phyloP scores from a whole-genome alignment of 2,329 filamentous ascomycete species.

The Trichoderma lentiforme region DNA sequence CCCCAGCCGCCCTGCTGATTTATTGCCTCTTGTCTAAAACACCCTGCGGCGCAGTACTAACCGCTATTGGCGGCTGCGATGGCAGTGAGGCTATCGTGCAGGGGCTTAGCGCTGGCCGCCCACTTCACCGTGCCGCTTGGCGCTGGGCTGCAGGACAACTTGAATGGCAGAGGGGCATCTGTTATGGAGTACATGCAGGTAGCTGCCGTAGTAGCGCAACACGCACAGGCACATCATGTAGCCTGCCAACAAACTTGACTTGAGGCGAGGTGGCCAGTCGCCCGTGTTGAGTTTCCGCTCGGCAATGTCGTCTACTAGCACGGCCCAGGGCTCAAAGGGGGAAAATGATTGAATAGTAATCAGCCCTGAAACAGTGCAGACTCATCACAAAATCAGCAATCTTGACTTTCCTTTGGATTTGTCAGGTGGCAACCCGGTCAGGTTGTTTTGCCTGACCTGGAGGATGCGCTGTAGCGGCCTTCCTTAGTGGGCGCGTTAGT shows the following conservation, averaged over 20 bases:
- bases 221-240: not conserved
- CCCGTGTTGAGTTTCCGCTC: not conserved
- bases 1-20: constrained; percentile 1
- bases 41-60: not conserved
- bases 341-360: not conserved
- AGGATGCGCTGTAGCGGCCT: constrained; percentile 3
- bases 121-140: constrained; percentile 1
- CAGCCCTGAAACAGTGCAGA: not conserved
- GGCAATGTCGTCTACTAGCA: not conserved
- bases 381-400: not conserved
- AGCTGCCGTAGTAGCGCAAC: not conserved
- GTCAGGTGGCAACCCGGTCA: constrained; percentile 5
- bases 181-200: constrained; percentile 12
- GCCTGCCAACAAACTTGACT: not conserved
- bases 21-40: not conserved
- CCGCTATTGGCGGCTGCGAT: constrained; percentile 8
- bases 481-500: constrained; percentile 5
- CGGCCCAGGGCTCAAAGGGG: not conserved
- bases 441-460: not conserved
- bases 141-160: not conserved
- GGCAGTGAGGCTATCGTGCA: constrained; percentile 1
- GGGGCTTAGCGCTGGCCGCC: constrained; percentile 2
- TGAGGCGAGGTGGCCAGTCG: not conserved
- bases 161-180: not conserved
- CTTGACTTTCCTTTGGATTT: not conserved